Percentiles rank a stretch among this genome's conserved stretches.
These are phyloP conservation scores for Tieghemiomyces parasiticus DNA, from an alignment of 192 early-diverging fungal species.

Conservation along the genomic window DNA sequence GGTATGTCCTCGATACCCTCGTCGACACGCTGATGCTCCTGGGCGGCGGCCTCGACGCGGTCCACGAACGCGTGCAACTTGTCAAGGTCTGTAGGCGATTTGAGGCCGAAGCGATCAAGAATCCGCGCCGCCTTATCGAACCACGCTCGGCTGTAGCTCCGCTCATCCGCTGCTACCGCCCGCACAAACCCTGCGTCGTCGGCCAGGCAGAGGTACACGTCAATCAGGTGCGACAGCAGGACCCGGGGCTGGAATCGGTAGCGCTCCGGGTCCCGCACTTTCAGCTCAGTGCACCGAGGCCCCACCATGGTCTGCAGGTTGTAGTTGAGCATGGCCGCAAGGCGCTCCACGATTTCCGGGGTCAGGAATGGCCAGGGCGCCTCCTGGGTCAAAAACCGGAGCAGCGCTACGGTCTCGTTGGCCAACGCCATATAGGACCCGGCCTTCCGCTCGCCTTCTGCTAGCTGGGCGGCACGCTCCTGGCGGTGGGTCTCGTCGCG, in stretches of 20 bases:
- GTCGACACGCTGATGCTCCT: slow-evolving; percentile 46
- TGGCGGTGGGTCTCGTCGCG: slow-evolving; percentile 28
- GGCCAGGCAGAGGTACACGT: slow-evolving; percentile 66
- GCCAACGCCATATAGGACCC: slow-evolving; percentile 72
- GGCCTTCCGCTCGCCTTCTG: slow-evolving; percentile 64
- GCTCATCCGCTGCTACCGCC: slow-evolving; percentile 71
- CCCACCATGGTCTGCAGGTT: slow-evolving; percentile 83
- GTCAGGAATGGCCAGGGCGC: slow-evolving; percentile 77
- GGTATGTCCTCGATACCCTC: slow-evolving; percentile 71
- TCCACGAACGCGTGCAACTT: slow-evolving; percentile 50
- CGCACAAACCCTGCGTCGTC: slow-evolving; percentile 47
- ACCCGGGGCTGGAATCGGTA: slow-evolving; percentile 80
- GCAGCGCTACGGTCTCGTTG: slow-evolving; percentile 89
- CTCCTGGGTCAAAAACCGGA: slow-evolving; percentile 64
- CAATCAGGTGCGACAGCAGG: slow-evolving; percentile 68
- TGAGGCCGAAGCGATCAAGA: slow-evolving; percentile 45
- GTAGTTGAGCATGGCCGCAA: slow-evolving; percentile 97
- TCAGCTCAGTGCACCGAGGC: slow-evolving; percentile 77
- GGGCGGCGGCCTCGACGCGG: slow-evolving; percentile 53
- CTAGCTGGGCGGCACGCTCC: slow-evolving; percentile 37
- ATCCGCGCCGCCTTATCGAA: slow-evolving; percentile 65
- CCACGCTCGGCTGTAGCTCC: slow-evolving; percentile 62
- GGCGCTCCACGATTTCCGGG: slow-evolving; percentile 73
- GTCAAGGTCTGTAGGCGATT: slow-evolving; percentile 42
- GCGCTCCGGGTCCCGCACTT: slow-evolving; percentile 53